Conservation (phyloP, 2,329 filamentous ascomycete genomes). For the Ceratocystis smalleyi region DNA sequence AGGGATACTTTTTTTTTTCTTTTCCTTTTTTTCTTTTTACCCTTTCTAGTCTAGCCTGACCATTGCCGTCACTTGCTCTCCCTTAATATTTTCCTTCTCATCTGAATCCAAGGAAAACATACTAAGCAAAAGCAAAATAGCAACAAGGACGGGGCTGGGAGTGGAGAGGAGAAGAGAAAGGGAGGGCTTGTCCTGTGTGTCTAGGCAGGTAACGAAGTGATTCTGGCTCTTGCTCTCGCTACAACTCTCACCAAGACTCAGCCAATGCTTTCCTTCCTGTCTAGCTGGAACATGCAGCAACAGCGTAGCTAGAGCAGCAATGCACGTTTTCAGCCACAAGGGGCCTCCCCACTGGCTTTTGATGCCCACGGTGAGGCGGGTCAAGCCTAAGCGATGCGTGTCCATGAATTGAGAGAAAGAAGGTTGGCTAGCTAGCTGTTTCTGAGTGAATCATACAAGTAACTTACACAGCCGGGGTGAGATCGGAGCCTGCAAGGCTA, state of each 20-base stretch:
- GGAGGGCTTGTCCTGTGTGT: neutral
- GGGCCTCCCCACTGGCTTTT: neutral
- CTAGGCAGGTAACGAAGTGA: neutral
- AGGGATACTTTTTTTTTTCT: neutral
- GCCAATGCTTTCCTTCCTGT: neutral
- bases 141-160: neutral
- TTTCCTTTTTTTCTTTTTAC: neutral
- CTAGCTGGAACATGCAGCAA: neutral
- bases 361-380: neutral
- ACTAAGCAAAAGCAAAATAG: neutral
- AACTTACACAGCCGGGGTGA: neutral
- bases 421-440: neutral
- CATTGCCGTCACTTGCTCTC: neutral
- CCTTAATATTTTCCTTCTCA: neutral
- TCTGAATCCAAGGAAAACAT: neutral
- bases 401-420: slow-evolving; percentile 1
- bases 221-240: neutral
- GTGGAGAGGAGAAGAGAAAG: neutral
- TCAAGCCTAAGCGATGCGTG: slow-evolving; percentile 2
- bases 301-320: neutral
- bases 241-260: neutral
- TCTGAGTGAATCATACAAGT: neutral
- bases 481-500: neutral
- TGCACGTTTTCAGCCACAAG: slow-evolving; percentile 2
- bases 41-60: neutral